These are phyloP conservation scores for Phanerochaete carnosa DNA, from an alignment of 768 basidiomycete genomes.

Conservation along the genomic window DNA sequence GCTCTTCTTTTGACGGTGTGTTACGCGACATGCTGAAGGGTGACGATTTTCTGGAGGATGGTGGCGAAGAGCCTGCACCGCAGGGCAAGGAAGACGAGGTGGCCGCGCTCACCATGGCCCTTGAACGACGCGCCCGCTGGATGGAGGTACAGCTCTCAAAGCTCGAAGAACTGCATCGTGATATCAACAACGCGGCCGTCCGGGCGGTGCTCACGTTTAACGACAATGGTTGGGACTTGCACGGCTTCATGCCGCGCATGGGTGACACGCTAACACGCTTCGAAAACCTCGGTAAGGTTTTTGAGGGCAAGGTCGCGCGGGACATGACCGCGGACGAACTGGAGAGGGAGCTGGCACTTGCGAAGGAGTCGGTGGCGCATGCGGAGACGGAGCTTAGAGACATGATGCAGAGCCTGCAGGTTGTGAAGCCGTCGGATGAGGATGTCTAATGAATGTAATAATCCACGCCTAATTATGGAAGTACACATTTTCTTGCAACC, in stretches of 20 bases:
- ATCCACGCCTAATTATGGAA: not conserved
- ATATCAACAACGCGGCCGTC: slow-evolving; percentile 87
- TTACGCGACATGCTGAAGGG: slow-evolving; percentile 86
- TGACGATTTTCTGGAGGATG: slow-evolving; percentile 81
- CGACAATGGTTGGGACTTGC: slow-evolving; percentile 80
- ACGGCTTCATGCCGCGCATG: slow-evolving; percentile 63
- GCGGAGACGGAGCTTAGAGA: slow-evolving; percentile 75
- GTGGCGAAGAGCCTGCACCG: slow-evolving; percentile 53
- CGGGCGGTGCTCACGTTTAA: slow-evolving; percentile 80
- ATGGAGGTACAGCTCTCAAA: slow-evolving; percentile 91
- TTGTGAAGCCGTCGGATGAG: slow-evolving; percentile 43
- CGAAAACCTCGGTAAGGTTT: slow-evolving; percentile 50
- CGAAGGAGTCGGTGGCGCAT: slow-evolving; percentile 67
- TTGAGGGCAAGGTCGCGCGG: slow-evolving; percentile 45
- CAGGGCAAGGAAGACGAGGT: slow-evolving; percentile 79
- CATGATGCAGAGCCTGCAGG: slow-evolving; percentile 66
- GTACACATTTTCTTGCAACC: not conserved
- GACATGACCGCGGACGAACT: slow-evolving; percentile 69
- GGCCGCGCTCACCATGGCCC: slow-evolving; percentile 74
- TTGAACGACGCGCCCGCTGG: slow-evolving; percentile 89
- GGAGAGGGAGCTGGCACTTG: slow-evolving; percentile 67
- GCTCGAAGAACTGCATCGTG: slow-evolving; percentile 83
- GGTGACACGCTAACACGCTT: slow-evolving; percentile 68
- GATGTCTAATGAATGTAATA: slow-evolving; percentile 18
- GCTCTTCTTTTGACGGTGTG: slow-evolving; percentile 84